These are phyloP conservation scores for Conoideocrella luteorostrata DNA, from an alignment of 2,329 filamentous ascomycete species.

Conservation along the genomic window DNA sequence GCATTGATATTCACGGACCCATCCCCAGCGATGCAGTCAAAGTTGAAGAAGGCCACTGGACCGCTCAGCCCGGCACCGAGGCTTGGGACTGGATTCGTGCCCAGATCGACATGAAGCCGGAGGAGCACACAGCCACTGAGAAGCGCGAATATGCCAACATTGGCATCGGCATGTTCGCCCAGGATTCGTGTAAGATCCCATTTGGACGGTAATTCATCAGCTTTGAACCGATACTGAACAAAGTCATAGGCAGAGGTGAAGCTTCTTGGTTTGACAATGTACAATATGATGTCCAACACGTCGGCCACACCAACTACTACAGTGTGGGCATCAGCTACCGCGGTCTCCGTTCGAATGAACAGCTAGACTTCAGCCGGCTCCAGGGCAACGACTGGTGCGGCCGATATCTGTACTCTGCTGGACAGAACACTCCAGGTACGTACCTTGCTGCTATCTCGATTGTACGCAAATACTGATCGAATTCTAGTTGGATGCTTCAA, in stretches of 20 bases:
- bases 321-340: conserved; percentile 15
- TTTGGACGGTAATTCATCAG: too few species aligned
- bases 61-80: conserved; percentile 14
- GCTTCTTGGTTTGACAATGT: conserved; percentile 14
- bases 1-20: conserved; percentile 14
- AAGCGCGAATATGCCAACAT: conserved; percentile 13
- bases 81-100: conserved; percentile 16
- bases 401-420: conserved; percentile 9
- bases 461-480: background rate
- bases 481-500: conserved; percentile 11
- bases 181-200: conserved; percentile 15
- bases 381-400: conserved; percentile 11
- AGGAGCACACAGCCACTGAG: background rate
- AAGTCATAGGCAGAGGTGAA: conserved; percentile 11
- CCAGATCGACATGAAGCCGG: conserved; percentile 12
- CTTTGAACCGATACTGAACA: too few species aligned
- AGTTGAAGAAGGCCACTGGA: conserved; percentile 12
- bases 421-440: conserved; percentile 6
- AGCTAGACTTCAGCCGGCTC: conserved; percentile 13
- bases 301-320: conserved; percentile 10
- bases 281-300: conserved; percentile 10
- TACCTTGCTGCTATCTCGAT: background rate
- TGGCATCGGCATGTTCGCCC: conserved; percentile 13
- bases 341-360: conserved; percentile 13
- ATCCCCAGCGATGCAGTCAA: conserved; percentile 14